Conservation (phyloP, 176 grass and related monocot species). For the Hyparrhenia diplandra region DNA sequence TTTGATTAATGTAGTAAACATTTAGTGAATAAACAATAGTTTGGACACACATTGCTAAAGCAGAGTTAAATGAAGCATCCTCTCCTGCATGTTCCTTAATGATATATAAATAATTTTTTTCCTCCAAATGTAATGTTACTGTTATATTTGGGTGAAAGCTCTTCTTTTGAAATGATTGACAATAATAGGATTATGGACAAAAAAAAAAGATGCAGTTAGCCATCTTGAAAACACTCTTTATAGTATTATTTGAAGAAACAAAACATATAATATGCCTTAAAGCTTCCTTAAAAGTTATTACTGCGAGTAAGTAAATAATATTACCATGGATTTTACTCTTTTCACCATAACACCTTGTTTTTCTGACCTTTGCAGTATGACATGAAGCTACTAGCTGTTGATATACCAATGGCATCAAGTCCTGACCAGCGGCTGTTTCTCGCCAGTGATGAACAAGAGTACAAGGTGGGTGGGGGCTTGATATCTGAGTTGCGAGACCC, state of each 20-base stretch:
- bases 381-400: constrained; percentile 88
- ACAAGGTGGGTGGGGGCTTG: constrained; percentile 90
- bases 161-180: not conserved
- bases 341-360: not conserved
- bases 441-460: constrained; percentile 79
- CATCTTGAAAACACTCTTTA: not conserved
- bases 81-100: not conserved
- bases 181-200: not conserved
- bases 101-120: no score
- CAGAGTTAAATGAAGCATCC: not conserved
- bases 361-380: constrained; percentile 59
- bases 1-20: not conserved
- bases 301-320: not conserved
- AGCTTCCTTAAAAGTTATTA: not conserved
- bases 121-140: not conserved
- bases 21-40: not conserved
- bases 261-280: not conserved
- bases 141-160: not conserved
- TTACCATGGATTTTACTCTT: not conserved
- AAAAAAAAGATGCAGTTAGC: not conserved
- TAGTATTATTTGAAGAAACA: not conserved
- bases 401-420: constrained; percentile 86
- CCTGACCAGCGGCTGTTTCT: constrained; percentile 81
- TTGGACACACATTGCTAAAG: not conserved
- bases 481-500: constrained; percentile 88